Percentiles rank a stretch among this genome's conserved stretches.
phyloP scores from a whole-genome alignment of 768 basidiomycete genomes.

The Mycena chlorophos region DNA sequence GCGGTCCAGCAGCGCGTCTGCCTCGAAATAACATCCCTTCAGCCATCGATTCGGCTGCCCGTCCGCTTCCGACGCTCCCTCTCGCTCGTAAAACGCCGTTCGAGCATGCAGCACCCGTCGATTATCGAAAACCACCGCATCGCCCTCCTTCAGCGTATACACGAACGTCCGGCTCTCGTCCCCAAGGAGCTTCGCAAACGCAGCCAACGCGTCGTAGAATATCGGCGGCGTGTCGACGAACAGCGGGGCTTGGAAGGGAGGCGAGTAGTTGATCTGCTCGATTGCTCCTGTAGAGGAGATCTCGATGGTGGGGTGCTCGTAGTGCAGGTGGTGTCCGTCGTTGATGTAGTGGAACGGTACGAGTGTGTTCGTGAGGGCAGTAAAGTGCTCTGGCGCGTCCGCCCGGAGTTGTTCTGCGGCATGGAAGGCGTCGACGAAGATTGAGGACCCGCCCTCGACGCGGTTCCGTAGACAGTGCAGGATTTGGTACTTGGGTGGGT shows the following conservation, averaged over 20 bases:
- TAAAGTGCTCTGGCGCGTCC: slow-evolving; percentile 52
- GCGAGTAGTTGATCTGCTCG: slow-evolving; percentile 83
- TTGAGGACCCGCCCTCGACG: slow-evolving; percentile 78
- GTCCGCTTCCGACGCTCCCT: slow-evolving; percentile 34
- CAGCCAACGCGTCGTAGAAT: slow-evolving; percentile 63
- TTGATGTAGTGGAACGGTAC: slow-evolving; percentile 93
- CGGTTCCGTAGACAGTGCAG: slow-evolving; percentile 88
- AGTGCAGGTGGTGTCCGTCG: slow-evolving; percentile 79
- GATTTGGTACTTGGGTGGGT: slow-evolving; percentile 90
- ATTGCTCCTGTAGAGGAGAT: slow-evolving; percentile 46
- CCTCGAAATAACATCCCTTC: slow-evolving; percentile 83
- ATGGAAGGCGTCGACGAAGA: slow-evolving; percentile 81
- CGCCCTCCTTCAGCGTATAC: slow-evolving; percentile 77
- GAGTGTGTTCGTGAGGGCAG: slow-evolving; percentile 55
- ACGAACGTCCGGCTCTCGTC: slow-evolving; percentile 51
- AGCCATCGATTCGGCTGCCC: slow-evolving; percentile 76
- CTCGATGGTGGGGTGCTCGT: slow-evolving; percentile 74
- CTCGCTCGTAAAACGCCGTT: slow-evolving; percentile 63
- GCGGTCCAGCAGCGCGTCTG: slow-evolving; percentile 62
- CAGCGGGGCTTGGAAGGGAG: slow-evolving; percentile 90
- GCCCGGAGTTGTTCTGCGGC: slow-evolving; percentile 57
- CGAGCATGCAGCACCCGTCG: slow-evolving; percentile 85
- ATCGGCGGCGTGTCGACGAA: slow-evolving; percentile 49
- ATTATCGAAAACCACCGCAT: slow-evolving; percentile 91
- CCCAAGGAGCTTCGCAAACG: slow-evolving; percentile 62